Evolutionary conservation across 805 yeast species (phyloP).

Genomic region (Cyberlindnera mycetangii): DNA sequence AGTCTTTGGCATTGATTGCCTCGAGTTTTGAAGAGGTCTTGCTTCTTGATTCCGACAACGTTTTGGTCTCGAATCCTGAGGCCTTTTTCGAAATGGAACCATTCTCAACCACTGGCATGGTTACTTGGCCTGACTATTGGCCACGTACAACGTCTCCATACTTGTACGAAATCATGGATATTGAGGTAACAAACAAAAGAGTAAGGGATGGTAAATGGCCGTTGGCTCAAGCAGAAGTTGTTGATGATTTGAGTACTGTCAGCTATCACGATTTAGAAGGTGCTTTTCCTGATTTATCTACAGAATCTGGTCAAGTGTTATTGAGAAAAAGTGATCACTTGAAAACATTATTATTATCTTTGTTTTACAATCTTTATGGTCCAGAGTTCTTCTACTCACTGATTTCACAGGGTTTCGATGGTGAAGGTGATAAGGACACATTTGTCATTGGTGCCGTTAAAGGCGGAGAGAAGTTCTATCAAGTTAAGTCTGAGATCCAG

Average conservation of each 20-base stretch:
- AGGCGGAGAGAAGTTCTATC: conserved; percentile 40
- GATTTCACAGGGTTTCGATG: conserved; percentile 69
- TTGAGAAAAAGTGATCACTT: conserved; percentile 59
- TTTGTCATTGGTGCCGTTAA: conserved; percentile 60
- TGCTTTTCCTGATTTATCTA: conserved; percentile 61
- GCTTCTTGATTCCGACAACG: conserved; percentile 73
- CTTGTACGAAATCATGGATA: conserved; percentile 51
- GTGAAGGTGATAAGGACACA: conserved; percentile 82
- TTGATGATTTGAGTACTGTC: conserved; percentile 29
- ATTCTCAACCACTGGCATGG: conserved; percentile 46
- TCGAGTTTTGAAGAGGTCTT: conserved; percentile 75
- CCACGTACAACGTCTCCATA: conserved; percentile 62
- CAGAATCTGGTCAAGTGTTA: conserved; percentile 70
- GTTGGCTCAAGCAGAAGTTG: conserved; percentile 9
- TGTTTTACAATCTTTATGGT: conserved; percentile 66
- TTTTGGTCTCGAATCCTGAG: conserved; percentile 48
- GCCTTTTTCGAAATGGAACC: conserved; percentile 42
- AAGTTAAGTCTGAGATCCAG: conserved; percentile 35
- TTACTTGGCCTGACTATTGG: conserved; percentile 81
- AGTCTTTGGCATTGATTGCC: conserved; percentile 67
- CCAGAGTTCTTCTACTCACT: conserved; percentile 65
- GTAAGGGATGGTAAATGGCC: conserved; percentile 26
- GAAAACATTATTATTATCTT: conserved; percentile 53
- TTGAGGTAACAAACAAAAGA: conserved; percentile 29
- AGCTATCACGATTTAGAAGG: conserved; percentile 61